A percentile compares a stretch with the other conserved stretches of the same genome.
Evolutionary conservation across 805 yeast genomes (phyloP).

Genomic region (Starmerella asiatica): DNA sequence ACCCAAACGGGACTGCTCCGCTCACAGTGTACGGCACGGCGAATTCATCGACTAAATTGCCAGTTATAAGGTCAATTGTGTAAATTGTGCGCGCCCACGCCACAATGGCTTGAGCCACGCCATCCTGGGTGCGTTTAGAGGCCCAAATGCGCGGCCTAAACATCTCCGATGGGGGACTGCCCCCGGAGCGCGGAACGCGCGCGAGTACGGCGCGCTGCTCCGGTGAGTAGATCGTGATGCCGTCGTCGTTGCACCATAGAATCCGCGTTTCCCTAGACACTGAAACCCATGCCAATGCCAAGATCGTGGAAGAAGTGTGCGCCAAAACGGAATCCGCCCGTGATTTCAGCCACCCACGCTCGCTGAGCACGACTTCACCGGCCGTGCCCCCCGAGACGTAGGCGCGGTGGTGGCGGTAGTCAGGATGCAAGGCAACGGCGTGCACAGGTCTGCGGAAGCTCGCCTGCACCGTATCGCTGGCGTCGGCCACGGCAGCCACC

Average conservation of each 20-base stretch:
- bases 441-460: slow-evolving; percentile 83
- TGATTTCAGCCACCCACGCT: slow-evolving; percentile 77
- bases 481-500: slow-evolving; percentile 53
- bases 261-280: slow-evolving; percentile 33
- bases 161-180: slow-evolving; percentile 53
- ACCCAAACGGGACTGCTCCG: slow-evolving; percentile 12
- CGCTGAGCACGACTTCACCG: slow-evolving; percentile 63
- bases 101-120: slow-evolving; percentile 37
- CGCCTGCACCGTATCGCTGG: slow-evolving; percentile 51
- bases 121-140: slow-evolving; percentile 40
- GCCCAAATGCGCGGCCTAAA: slow-evolving; percentile 61
- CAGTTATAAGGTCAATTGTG: slow-evolving; percentile 33
- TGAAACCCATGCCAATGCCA: slow-evolving; percentile 39
- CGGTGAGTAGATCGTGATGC: slow-evolving; percentile 55
- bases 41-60: neutral
- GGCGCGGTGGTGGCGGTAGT: slow-evolving; percentile 46
- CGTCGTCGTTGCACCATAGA: slow-evolving; percentile 74
- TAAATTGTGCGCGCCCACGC: slow-evolving; percentile 79
- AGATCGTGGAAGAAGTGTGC: slow-evolving; percentile 34
- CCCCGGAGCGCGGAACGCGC: slow-evolving; percentile 43
- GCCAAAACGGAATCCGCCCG: slow-evolving; percentile 55
- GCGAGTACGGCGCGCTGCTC: slow-evolving; percentile 37
- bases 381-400: slow-evolving; percentile 85
- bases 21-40: slow-evolving; percentile 6
- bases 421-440: slow-evolving; percentile 66